A percentile compares a stretch with the other conserved stretches of the same genome.
phyloP scores from a whole-genome alignment of 2,329 filamentous ascomycete species.

The Neurospora sp. region DNA sequence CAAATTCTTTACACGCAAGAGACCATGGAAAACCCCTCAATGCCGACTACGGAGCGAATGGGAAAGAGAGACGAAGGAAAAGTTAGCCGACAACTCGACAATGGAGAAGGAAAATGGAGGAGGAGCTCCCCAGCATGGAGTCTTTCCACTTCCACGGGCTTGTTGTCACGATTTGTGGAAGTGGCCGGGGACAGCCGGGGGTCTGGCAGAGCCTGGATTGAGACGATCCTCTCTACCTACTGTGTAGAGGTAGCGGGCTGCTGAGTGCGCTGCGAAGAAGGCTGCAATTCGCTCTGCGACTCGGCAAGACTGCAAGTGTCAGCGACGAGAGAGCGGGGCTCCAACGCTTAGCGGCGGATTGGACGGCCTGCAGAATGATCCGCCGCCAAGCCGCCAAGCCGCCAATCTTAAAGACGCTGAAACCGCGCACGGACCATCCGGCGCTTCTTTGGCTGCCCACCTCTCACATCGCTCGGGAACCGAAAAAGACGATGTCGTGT shows the following conservation, averaged over 20 bases:
- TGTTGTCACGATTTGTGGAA: background rate
- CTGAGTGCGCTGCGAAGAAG: background rate
- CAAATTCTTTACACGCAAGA: background rate
- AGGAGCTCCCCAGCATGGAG: background rate
- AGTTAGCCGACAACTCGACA: background rate
- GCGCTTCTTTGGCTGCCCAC: slow-evolving; percentile 13
- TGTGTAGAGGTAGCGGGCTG: background rate
- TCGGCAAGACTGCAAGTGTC: background rate
- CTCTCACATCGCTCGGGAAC: background rate
- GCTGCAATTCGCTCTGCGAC: background rate
- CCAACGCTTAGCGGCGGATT: slow-evolving; percentile 11
- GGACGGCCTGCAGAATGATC: slow-evolving; percentile 8
- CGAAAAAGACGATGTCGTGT: slow-evolving; percentile 4
- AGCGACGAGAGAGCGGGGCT: slow-evolving; percentile 1
- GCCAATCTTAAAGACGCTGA: slow-evolving; percentile 14
- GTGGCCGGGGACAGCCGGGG: background rate
- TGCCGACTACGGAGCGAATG: background rate
- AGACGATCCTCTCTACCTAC: background rate
- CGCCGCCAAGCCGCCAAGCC: slow-evolving; percentile 8
- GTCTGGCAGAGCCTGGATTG: background rate
- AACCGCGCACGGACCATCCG: slow-evolving; percentile 17
- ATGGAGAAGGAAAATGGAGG: background rate
- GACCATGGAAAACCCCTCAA: background rate
- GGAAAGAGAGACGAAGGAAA: background rate
- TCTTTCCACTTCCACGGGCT: background rate